Percentiles rank a stretch among this genome's conserved stretches.
These are phyloP conservation scores for Pharus latifolius DNA, from an alignment of 176 grass and related monocot genomes.

Conservation along the genomic window DNA sequence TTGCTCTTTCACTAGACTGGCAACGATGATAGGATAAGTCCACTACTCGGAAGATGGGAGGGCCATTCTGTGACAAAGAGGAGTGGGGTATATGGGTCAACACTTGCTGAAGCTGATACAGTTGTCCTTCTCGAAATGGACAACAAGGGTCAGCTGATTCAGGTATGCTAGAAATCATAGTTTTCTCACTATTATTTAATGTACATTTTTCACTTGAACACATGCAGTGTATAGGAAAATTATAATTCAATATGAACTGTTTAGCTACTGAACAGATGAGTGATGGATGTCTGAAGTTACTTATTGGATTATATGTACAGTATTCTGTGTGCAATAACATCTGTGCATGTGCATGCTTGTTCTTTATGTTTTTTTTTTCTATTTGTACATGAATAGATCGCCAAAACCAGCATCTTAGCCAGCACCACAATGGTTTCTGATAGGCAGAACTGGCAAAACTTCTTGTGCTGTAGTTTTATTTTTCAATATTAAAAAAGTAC, in stretches of 20 bases:
- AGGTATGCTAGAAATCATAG: slow-evolving; percentile 33
- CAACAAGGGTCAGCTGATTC: slow-evolving; percentile 41
- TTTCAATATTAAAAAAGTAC: background rate
- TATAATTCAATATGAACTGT: background rate
- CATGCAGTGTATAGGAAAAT: background rate
- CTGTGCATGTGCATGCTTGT: background rate
- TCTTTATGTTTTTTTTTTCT: background rate
- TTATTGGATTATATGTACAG: too few relatives aligned
- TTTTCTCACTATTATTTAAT: background rate
- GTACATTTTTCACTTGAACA: background rate
- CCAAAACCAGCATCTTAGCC: too few relatives aligned
- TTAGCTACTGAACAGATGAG: background rate
- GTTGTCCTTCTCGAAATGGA: slow-evolving; percentile 51
- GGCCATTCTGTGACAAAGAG: slow-evolving; percentile 82
- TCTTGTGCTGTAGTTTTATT: background rate
- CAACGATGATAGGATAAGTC: slow-evolving; percentile 37
- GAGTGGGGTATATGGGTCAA: slow-evolving; percentile 89
- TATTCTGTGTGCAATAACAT: too few relatives aligned
- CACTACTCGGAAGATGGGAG: slow-evolving; percentile 69
- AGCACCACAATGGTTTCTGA: too few relatives aligned
- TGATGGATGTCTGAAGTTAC: background rate
- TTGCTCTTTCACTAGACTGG: slow-evolving; percentile 12
- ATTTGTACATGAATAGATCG: background rate
- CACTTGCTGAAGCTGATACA: slow-evolving; percentile 55
- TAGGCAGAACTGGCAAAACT: background rate